A percentile compares a stretch with the other conserved stretches of the same genome.
These are phyloP conservation scores for Tuber umbilicatum DNA, from an alignment of 495 filamentous ascomycete species.

Conservation along the genomic window DNA sequence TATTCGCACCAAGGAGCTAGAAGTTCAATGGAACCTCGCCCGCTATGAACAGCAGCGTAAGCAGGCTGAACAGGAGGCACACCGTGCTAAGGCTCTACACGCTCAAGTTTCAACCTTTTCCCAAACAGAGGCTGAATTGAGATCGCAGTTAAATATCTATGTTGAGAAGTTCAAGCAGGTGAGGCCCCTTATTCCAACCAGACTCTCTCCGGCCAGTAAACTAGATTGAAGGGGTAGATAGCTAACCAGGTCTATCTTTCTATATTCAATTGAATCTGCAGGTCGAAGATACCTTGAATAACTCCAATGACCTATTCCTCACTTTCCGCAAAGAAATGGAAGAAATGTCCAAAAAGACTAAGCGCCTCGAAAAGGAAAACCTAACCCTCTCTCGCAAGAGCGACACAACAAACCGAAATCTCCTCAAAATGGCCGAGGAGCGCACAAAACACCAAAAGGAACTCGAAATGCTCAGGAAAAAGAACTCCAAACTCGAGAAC, in stretches of 20 bases:
- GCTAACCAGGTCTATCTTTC: slow-evolving; percentile 11
- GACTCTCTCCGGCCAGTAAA: neutral
- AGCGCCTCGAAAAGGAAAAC: slow-evolving; percentile 94
- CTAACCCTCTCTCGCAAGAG: slow-evolving; percentile 84
- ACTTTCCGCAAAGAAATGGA: slow-evolving; percentile 99
- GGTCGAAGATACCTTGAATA: slow-evolving; percentile 98
- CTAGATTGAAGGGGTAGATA: neutral
- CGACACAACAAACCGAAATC: slow-evolving; percentile 87
- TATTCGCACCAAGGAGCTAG: slow-evolving; percentile 89
- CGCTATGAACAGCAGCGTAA: slow-evolving; percentile 84
- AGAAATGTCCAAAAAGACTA: slow-evolving; percentile 99
- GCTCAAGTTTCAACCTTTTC: slow-evolving; percentile 91
- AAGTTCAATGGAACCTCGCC: slow-evolving; percentile 82
- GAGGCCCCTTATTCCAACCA: slow-evolving; percentile 42
- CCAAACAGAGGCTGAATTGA: slow-evolving; percentile 86
- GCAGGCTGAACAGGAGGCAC: slow-evolving; percentile 69
- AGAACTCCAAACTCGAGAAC: slow-evolving; percentile 85
- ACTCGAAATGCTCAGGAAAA: slow-evolving; percentile 71
- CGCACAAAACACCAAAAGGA: slow-evolving; percentile 74
- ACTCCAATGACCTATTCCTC: slow-evolving; percentile 95
- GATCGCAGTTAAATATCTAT: slow-evolving; percentile 95
- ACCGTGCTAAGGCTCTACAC: slow-evolving; percentile 73
- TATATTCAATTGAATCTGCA: slow-evolving; percentile 44
- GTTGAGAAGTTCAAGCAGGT: slow-evolving; percentile 99
- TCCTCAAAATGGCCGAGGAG: slow-evolving; percentile 97